Base-by-base conservation (phyloP, 768 basidiomycete genomes). In the Tulasnella sp. region DNA sequence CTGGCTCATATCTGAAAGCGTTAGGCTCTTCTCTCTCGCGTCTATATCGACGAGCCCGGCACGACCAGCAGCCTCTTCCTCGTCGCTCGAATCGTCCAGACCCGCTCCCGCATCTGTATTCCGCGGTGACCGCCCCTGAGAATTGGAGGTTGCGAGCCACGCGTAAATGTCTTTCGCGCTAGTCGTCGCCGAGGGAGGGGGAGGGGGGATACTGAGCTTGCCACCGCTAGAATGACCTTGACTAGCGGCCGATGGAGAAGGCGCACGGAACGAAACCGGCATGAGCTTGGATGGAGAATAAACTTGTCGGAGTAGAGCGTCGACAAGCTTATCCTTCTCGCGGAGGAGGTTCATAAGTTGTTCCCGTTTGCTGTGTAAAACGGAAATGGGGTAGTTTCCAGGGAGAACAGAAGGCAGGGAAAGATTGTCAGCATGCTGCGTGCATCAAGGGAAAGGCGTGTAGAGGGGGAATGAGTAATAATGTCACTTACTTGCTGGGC, bases 291-390 rank as follows among this genome's bases (percentile, higher is more conserved):
- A 23, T 7, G 62, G 62, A 36, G 61, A 63, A 59, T 61, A 82
- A 15, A 57, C 86, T 73, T 89, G 86, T 66, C 88, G 88, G 62
- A 91, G 75, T 12, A 90, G 77, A 12, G 81, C 84, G 61, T 88
- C 84, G 62, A 91, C 90, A 63, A 90, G 83, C 17, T 79, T 74
- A 70, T 91, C 87, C 71, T 91, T 91, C 71, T 91, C 87, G 53
- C 82, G 77, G 61, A 91, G 82, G 66, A 90, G 85, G 4, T 86
- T 84, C 23, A 90, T 77, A 15, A 91, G 74, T 65, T 88, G 88
- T 65, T 90, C 88, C 58, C 86, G 80, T 72, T 89, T 89, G 66
- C 87, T 91, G 49, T 61, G 15, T 17, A 39, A 37, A 35, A 15
- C 39, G 25, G 25, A 21, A 27, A 43, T 43, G n/a, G n/a, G 41